Evolutionary conservation across 345 rosid genomes (phyloP).

Genomic region (Streptanthus diversifolius): DNA sequence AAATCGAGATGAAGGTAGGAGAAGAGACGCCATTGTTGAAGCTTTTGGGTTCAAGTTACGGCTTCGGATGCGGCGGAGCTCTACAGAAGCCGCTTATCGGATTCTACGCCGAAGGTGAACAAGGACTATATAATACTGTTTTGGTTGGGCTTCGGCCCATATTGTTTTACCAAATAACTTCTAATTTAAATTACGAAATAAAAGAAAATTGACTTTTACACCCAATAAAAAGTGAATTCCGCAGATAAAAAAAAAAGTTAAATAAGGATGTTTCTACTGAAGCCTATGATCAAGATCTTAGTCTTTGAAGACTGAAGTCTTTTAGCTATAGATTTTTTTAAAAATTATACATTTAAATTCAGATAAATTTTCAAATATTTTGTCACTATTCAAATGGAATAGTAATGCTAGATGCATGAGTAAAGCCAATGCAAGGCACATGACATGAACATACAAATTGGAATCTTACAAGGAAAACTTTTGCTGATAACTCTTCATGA

Average conservation of each 20-base stretch:
- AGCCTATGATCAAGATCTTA: background rate
- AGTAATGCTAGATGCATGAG: constrained; percentile 24
- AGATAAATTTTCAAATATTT: background rate
- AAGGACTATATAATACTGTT: background rate
- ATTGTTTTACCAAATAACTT: background rate
- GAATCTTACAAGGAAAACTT: constrained; percentile 4
- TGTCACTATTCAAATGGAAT: background rate
- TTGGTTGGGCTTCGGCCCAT: constrained; percentile 20
- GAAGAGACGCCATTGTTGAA: constrained; percentile 39
- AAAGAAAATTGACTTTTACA: background rate
- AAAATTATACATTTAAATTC: background rate
- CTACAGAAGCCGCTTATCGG: constrained; percentile 17
- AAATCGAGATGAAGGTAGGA: constrained; percentile 31
- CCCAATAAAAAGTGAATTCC: background rate
- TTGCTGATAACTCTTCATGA: no score
- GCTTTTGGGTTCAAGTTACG: constrained; percentile 5
- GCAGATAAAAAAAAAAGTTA: background rate
- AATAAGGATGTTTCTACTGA: no score
- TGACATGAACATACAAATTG: background rate
- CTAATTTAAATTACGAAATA: background rate
- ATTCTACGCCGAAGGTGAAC: background rate
- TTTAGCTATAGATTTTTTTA: background rate
- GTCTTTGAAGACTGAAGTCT: no score
- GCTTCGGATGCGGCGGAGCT: constrained; percentile 33
- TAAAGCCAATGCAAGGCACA: constrained; percentile 11